A percentile compares a stretch with the other conserved stretches of the same genome.
These are phyloP conservation scores for Cryptococcus sp. DNA, from an alignment of 1,284 basidiomycete genomes.

Conservation along the genomic window DNA sequence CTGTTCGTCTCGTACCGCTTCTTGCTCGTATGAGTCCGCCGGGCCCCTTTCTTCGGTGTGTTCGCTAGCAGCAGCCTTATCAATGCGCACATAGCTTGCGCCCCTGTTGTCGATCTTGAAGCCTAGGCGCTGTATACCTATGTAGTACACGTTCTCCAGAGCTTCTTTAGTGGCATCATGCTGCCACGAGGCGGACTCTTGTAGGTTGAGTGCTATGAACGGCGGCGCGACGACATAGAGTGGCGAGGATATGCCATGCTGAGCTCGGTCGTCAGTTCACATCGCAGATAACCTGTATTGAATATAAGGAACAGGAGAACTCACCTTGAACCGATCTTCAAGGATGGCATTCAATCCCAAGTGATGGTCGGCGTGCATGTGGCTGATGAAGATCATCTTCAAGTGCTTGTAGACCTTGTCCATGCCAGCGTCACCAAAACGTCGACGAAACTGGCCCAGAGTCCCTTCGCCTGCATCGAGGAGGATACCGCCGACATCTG, in stretches of 20 bases:
- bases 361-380: conserved; percentile 93
- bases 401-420: conserved; percentile 64
- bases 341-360: conserved; percentile 77
- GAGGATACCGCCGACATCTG: conserved; percentile 69
- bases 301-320: conserved; percentile 28
- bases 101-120: conserved; percentile 10
- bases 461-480: conserved; percentile 91
- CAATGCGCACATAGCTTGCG: no score
- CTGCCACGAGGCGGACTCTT: conserved; percentile 51
- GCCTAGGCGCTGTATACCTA: conserved; percentile 32
- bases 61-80: neutral
- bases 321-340: conserved; percentile 68
- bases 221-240: conserved; percentile 67
- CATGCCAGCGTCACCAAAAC: conserved; percentile 66
- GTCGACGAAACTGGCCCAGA: conserved; percentile 79
- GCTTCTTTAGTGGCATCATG: conserved; percentile 24
- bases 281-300: neutral
- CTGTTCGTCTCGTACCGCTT: conserved; percentile 15
- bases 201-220: conserved; percentile 50
- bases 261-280: neutral
- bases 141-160: conserved; percentile 44
- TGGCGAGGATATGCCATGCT: conserved; percentile 33
- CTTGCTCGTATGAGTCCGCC: conserved; percentile 12
- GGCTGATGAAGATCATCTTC: conserved; percentile 81
- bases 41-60: neutral